Evolutionary conservation across 495 filamentous ascomycete species (phyloP).

Genomic region (Podospora pseudopauciseta): DNA sequence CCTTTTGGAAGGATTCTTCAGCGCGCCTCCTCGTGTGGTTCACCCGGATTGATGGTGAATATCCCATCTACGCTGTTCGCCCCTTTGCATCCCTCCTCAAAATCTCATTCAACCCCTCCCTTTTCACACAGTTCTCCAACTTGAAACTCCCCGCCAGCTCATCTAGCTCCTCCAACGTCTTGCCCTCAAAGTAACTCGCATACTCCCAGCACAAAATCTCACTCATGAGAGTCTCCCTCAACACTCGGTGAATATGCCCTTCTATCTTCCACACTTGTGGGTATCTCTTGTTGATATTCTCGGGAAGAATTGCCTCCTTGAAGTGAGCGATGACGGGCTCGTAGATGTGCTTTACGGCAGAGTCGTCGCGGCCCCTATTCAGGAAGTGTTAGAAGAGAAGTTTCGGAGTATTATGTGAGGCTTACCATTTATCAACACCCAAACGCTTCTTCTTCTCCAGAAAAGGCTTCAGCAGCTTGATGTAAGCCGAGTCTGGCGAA

Average conservation of each 20-base stretch:
- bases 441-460: slow-evolving; percentile 53
- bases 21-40: too few species aligned
- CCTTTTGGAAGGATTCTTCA: too few species aligned
- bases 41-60: too few species aligned
- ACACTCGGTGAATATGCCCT: slow-evolving; percentile 49
- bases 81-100: slow-evolving; percentile 29
- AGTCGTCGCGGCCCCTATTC: slow-evolving; percentile 44
- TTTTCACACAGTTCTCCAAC: slow-evolving; percentile 54
- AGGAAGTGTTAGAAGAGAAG: neutral
- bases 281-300: slow-evolving; percentile 43
- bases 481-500: slow-evolving; percentile 47
- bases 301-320: slow-evolving; percentile 24
- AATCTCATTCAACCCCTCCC: slow-evolving; percentile 55
- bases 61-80: too few species aligned
- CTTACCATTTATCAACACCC: slow-evolving; percentile 47
- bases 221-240: slow-evolving; percentile 53
- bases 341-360: slow-evolving; percentile 28
- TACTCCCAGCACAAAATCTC: slow-evolving; percentile 55
- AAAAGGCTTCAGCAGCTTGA: slow-evolving; percentile 49
- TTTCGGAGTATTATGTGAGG: neutral
- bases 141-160: slow-evolving; percentile 54
- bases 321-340: slow-evolving; percentile 28
- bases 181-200: slow-evolving; percentile 55
- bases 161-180: slow-evolving; percentile 52
- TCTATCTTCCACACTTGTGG: slow-evolving; percentile 56